phyloP scores from a whole-genome alignment of 306 rosid genomes.

The Prunus armeniaca region DNA sequence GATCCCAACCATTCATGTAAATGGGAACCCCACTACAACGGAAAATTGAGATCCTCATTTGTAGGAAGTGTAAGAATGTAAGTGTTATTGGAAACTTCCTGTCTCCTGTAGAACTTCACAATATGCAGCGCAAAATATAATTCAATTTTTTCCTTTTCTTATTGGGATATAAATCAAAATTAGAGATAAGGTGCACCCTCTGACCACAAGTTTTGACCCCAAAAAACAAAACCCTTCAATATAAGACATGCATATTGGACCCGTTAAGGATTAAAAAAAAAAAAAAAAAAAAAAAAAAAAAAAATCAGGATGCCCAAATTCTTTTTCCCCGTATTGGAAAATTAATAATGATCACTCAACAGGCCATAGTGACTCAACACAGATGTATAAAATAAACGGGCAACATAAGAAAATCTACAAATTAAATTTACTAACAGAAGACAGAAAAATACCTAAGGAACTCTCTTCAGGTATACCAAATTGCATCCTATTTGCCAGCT shows the following conservation, averaged over 20 bases:
- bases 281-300: no score
- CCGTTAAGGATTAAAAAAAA: no score
- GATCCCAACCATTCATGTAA: not conserved
- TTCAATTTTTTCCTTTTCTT: not conserved
- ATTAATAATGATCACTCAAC: not conserved
- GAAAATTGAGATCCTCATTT: not conserved
- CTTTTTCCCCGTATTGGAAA: not conserved
- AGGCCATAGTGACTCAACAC: not conserved
- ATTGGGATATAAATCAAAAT: not conserved
- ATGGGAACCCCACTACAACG: not conserved
- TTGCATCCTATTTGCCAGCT: slow-evolving; percentile 92
- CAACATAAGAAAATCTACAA: not conserved
- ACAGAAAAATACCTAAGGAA: slow-evolving; percentile 61
- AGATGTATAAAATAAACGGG: not conserved
- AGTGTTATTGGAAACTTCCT: not conserved
- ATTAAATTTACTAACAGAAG: not conserved
- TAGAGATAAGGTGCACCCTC: not conserved
- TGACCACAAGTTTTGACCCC: not conserved
- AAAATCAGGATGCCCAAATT: no score
- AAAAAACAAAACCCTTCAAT: not conserved
- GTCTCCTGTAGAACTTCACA: no score
- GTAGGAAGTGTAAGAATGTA: not conserved
- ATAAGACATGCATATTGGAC: not conserved
- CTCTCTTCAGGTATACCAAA: slow-evolving; percentile 97
- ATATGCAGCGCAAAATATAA: not conserved